Conservation (phyloP, 306 rosid genomes). For the Inga leiocalycina region DNA sequence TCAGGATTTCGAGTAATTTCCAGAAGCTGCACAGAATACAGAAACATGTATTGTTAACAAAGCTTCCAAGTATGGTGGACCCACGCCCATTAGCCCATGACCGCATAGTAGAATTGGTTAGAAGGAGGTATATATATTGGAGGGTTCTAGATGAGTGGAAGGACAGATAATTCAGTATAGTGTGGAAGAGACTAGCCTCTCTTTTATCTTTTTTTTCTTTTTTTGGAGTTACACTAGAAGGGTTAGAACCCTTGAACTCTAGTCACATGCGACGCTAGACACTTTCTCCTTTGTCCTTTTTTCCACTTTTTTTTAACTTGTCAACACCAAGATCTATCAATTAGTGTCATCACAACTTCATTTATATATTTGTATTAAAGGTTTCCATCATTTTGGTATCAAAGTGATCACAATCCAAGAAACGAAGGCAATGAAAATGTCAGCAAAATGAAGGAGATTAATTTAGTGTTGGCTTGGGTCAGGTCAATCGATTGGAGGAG, state of each 20-base stretch:
- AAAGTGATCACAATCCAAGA: not conserved
- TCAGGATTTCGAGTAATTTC: slow-evolving; percentile 56
- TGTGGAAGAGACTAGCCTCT: not conserved
- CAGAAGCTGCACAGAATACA: slow-evolving; percentile 56
- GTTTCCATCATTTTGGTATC: not conserved
- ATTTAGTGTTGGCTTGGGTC: not conserved
- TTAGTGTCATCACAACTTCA: not conserved
- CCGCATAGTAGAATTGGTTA: not conserved
- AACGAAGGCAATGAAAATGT: not conserved
- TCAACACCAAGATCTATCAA: not conserved
- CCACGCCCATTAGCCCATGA: not conserved
- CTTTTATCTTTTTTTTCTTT: no score
- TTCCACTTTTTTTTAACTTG: not conserved
- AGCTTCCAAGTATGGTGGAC: slow-evolving; percentile 10
- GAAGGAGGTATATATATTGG: not conserved
- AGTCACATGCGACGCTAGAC: not conserved
- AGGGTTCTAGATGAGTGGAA: not conserved
- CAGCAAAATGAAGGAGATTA: not conserved
- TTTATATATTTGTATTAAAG: not conserved
- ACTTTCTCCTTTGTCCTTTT: not conserved
- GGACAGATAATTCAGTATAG: not conserved
- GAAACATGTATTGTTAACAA: slow-evolving; percentile 21
- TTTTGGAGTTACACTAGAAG: not conserved
- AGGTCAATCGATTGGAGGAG: not conserved
- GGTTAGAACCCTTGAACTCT: not conserved